phyloP scores from a whole-genome alignment of 2,329 filamentous ascomycete species.

The Exophiala phaeomuriformis region DNA sequence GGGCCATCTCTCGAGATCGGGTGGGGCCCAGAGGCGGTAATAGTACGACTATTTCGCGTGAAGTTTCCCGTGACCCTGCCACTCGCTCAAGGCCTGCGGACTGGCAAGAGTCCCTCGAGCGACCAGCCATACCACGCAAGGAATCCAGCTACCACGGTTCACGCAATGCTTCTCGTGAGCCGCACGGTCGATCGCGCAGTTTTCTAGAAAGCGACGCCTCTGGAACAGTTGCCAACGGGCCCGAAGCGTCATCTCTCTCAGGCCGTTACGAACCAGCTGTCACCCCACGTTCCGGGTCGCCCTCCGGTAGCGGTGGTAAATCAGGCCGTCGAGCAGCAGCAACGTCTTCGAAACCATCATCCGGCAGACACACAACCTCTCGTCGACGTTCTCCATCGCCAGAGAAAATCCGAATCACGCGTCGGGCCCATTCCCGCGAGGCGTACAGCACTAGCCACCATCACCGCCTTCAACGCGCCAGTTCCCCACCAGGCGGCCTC shows the following conservation, averaged over 20 bases:
- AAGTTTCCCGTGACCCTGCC: too few relatives aligned
- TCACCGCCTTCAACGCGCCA: not conserved
- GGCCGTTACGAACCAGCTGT: too few relatives aligned
- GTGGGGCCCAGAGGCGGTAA: not conserved
- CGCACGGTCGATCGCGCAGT: not conserved
- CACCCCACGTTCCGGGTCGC: too few relatives aligned
- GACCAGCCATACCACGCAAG: slow-evolving; percentile 3
- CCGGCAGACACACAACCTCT: not conserved
- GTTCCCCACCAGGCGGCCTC: not conserved
- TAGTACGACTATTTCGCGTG: too few relatives aligned
- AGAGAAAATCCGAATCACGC: not conserved
- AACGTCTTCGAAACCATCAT: not conserved
- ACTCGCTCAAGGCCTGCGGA: not conserved
- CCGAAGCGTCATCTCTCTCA: too few relatives aligned
- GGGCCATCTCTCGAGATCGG: slow-evolving; percentile 9
- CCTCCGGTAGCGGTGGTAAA: too few relatives aligned
- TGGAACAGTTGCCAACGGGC: not conserved
- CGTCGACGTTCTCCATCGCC: not conserved
- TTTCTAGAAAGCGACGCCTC: not conserved
- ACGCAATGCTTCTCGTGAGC: not conserved
- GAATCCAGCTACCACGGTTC: not conserved
- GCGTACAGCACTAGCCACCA: not conserved
- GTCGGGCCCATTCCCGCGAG: slow-evolving; percentile 6
- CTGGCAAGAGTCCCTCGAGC: not conserved
- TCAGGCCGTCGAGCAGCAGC: too few relatives aligned